Base-by-base conservation (phyloP, 78 protist species). In the Cavenderia fasciculata region DNA sequence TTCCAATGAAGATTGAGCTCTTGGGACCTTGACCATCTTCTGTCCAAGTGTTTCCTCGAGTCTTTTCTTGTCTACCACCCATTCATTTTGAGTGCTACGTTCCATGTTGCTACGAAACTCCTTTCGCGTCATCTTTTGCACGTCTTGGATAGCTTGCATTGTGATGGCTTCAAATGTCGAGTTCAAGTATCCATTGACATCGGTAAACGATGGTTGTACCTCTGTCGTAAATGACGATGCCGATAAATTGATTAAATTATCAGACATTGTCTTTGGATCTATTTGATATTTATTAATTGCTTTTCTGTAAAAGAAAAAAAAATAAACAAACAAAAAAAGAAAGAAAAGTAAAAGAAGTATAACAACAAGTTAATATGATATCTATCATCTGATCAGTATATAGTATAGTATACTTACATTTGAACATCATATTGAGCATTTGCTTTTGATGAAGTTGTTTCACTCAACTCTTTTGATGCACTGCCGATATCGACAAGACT, bases 31-130 rank as follows among this genome's bases (percentile, higher is more conserved):
- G 18, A 82, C 57, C 31, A 51, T 59, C 25, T 69, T 68, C 44
- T 82, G 90, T 21, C 90, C 90, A 12, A 82, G 41, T 2, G 65
- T 57, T 71, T 82, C 90, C 18, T 82, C 90, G 25, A 82, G 27
- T 34, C 19, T 29, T 29, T 69, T 82, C 43, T 82, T 82, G 31
- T 82, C 90, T 41, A 47, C 41, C 40, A 27, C 57, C 90, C 90
- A 82, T 59, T 82, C 90, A 6, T 18, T 7, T 11, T 68, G 31
- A 6, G 70, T 56, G 27, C 79, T 25, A 25, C 47, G 40, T 25
- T 82, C 74, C 29, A 68, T 68, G 29, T 68, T 71, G 0, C n/a
- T 25, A 54, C 52, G 59, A 69, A 82, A 82, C 31, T 82, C 78
- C 43, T 68, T 65, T 8, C 19, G 23, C 14, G 90, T 68, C 33